phyloP scores from a whole-genome alignment of 1,284 basidiomycete species.

The Ustilago hordei region DNA sequence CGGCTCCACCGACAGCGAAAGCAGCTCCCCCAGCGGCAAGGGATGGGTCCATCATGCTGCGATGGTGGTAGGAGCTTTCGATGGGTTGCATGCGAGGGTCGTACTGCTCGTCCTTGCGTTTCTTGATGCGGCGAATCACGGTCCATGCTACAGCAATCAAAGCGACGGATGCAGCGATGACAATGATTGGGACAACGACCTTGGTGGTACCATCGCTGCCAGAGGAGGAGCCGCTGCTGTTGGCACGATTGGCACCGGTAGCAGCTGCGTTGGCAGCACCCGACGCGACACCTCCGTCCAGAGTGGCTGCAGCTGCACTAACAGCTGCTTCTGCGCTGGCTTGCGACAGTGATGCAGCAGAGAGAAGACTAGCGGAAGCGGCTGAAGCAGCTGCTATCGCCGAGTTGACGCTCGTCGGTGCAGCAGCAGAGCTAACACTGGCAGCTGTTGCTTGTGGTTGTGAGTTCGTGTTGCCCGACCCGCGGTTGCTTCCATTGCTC shows the following conservation, averaged over 20 bases:
- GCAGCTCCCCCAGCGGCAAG: slow-evolving; percentile 32
- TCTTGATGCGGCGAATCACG: slow-evolving; percentile 28
- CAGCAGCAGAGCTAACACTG: slow-evolving; percentile 5
- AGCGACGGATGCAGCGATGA: slow-evolving; percentile 37
- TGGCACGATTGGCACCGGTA: slow-evolving; percentile 28
- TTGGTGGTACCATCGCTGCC: slow-evolving; percentile 42
- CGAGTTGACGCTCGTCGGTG: slow-evolving; percentile 14
- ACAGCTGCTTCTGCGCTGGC: slow-evolving; percentile 14
- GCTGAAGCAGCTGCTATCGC: slow-evolving; percentile 23
- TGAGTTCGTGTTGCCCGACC: slow-evolving; percentile 9
- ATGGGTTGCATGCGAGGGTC: slow-evolving; percentile 27
- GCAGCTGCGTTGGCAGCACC: slow-evolving; percentile 11
- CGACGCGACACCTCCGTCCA: not conserved
- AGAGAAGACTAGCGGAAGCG: slow-evolving; percentile 23
- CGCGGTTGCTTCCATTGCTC: slow-evolving; percentile 21
- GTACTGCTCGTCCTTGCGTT: slow-evolving; percentile 19
- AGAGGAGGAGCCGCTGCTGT: slow-evolving; percentile 21
- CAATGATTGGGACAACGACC: slow-evolving; percentile 51
- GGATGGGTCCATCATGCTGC: slow-evolving; percentile 18
- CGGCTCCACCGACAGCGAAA: slow-evolving; percentile 44
- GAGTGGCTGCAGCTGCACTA: slow-evolving; percentile 23
- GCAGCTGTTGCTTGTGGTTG: slow-evolving; percentile 24
- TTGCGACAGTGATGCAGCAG: slow-evolving; percentile 30
- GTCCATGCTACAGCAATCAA: slow-evolving; percentile 36
- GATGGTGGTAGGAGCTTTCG: slow-evolving; percentile 27